These are phyloP conservation scores for Pisolithus microcarpus DNA, from an alignment of 768 basidiomycete genomes.

Conservation along the genomic window DNA sequence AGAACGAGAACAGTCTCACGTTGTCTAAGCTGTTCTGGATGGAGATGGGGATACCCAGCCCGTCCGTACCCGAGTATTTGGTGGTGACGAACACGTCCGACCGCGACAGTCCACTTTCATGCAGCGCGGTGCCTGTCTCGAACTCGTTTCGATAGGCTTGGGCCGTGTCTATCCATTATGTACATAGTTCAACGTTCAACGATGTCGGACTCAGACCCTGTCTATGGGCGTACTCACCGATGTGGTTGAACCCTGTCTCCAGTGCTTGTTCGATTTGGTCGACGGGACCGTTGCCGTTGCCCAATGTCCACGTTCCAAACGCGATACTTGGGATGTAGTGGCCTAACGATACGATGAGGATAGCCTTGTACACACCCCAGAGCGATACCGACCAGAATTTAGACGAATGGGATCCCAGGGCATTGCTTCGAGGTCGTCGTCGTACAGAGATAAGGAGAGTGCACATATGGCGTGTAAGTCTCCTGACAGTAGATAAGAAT, in stretches of 20 bases:
- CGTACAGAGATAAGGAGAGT: not conserved
- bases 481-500: not conserved
- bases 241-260: conserved; percentile 52
- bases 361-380: not conserved
- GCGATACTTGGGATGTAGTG: conserved; percentile 41
- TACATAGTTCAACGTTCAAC: too few relatives aligned
- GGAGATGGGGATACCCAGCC: conserved; percentile 47
- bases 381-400: conserved; percentile 44
- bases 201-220: too few relatives aligned
- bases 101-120: conserved; percentile 51
- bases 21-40: conserved; percentile 51
- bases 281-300: conserved; percentile 45
- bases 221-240: conserved; percentile 37
- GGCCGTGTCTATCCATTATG: conserved; percentile 42
- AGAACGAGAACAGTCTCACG: conserved; percentile 26
- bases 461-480: too few relatives aligned
- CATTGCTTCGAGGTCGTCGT: conserved; percentile 34
- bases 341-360: conserved; percentile 26
- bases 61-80: conserved; percentile 49
- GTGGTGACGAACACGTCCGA: conserved; percentile 58
- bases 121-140: conserved; percentile 34
- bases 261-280: conserved; percentile 58
- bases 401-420: conserved; percentile 54
- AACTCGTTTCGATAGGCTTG: conserved; percentile 55
- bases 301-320: conserved; percentile 62